phyloP scores from a whole-genome alignment of 129 eudicot genomes.

The Deinandra increscens region DNA sequence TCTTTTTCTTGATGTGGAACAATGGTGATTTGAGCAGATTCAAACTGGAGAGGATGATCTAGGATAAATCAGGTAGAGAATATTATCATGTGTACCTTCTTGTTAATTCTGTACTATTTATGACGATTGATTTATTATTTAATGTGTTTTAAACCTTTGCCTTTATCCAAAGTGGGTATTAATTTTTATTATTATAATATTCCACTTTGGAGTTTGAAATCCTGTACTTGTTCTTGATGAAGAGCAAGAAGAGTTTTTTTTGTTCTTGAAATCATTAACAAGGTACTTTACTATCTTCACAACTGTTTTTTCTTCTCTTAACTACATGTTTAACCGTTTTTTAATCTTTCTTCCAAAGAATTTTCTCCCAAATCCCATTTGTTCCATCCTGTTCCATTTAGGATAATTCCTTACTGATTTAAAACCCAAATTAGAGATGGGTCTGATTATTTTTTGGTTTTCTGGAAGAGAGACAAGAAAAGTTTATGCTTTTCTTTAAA shows the following conservation, averaged over 20 bases:
- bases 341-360: neutral
- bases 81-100: slow-evolving; percentile 18
- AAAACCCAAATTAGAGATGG: slow-evolving; percentile 16
- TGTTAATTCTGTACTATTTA: slow-evolving; percentile 28
- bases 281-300: slow-evolving; percentile 17
- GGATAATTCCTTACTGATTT: slow-evolving; percentile 12
- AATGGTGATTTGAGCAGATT: slow-evolving; percentile 24
- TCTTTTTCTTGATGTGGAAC: slow-evolving; percentile 5
- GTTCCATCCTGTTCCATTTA: neutral
- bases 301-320: neutral
- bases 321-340: slow-evolving; percentile 3
- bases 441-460: neutral
- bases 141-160: slow-evolving; percentile 22
- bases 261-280: slow-evolving; percentile 16
- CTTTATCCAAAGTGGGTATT: slow-evolving; percentile 15
- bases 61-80: slow-evolving; percentile 20
- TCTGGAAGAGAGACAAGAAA: neutral
- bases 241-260: slow-evolving; percentile 25
- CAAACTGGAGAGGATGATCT: slow-evolving; percentile 30
- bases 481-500: neutral
- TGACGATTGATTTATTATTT: slow-evolving; percentile 27
- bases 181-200: slow-evolving; percentile 17
- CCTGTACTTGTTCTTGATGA: slow-evolving; percentile 31
- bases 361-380: slow-evolving; percentile 10
- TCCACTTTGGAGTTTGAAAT: slow-evolving; percentile 34